Evolutionary conservation across 2,329 filamentous ascomycete species (phyloP), one percentile per base, ranked within the genome.

Genomic region (Coniochaeta sp.): DNA sequence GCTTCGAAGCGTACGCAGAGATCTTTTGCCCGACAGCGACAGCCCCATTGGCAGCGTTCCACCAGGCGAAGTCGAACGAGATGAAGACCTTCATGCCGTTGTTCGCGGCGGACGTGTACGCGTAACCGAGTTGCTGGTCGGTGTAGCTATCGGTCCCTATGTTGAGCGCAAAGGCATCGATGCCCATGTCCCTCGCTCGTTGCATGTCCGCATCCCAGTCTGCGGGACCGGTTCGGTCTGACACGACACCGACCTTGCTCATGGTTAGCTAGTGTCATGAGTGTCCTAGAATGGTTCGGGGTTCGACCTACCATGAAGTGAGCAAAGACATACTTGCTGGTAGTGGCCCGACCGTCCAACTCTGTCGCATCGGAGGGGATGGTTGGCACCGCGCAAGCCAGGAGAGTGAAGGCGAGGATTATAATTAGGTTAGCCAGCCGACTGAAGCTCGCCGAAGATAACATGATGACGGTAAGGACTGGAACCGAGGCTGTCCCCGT

Each of bases 11-110:
- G 60, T 80, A 83, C 60, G 77, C 69, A 8, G 73, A 74, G 59
- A 82, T 73, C 65, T 78, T 79, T 44, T 70, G 65, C 1, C 78
- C 79, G 19, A 79, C 74, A 16, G 69, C 71, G 8, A 58, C 59
- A 10, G 67, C 65, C 17, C 24, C 30, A 26, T 2, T 28, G 26
- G 22, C 22, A 17, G 19, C 28, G 34, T 65, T 62, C 69, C 74
- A 79, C 75, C 77, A 77, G 69, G 80, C 79, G 65, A 81, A 82
- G 70, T 83, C 81, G 62, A 83, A 84, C 1, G 80, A 83, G 62
- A 84, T 75, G 59, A 83, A 81, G 12, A 81, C 77, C 59, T 81
- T 80, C 74, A 83, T 80, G 54, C 71, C 72, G 28, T 74, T 73
- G 5, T 70, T 71, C 7, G 74, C 72, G 2, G 79, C 78, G 1